Percentiles rank a stretch among this genome's conserved stretches.
Conservation (phyloP, 352 stramenopile species). For the Pilasporangium apinafurcum region DNA sequence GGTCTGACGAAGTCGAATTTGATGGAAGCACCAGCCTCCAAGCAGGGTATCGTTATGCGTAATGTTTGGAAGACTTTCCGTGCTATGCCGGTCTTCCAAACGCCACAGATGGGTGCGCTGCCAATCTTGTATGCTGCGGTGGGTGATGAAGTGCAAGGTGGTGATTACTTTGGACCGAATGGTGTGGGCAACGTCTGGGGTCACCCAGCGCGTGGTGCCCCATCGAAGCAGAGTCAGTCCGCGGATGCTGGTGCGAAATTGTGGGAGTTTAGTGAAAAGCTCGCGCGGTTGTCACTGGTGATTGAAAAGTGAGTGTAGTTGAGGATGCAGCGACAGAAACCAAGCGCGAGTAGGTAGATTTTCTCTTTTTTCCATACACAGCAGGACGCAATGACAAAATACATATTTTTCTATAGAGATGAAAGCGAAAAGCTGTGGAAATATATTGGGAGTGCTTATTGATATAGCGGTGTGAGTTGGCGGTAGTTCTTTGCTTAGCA, state of each 20-base stretch:
- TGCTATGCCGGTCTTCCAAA: constrained; percentile 28
- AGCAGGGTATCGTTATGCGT: constrained; percentile 15
- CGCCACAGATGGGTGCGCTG: constrained; percentile 31
- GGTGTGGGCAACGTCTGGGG: constrained; percentile 18
- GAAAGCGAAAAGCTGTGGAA: too few species aligned
- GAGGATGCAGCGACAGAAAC: too few species aligned
- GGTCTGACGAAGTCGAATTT: constrained; percentile 29
- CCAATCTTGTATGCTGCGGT: constrained; percentile 38
- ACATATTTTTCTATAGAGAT: too few species aligned
- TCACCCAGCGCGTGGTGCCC: constrained; percentile 25
- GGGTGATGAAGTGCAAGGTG: constrained; percentile 8
- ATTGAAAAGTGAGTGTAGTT: too few species aligned
- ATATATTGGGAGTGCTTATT: too few species aligned
- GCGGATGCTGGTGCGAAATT: constrained; percentile 17
- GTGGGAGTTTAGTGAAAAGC: constrained; percentile 32
- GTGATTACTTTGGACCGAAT: constrained; percentile 26
- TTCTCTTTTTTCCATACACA: too few species aligned
- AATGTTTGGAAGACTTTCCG: constrained; percentile 20
- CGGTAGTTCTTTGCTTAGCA: too few species aligned
- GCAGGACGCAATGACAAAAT: too few species aligned
- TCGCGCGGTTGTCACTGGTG: too few species aligned
- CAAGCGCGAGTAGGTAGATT: too few species aligned
- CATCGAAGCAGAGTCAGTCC: constrained; percentile 17
- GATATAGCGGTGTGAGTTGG: too few species aligned
- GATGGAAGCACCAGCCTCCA: constrained; percentile 15